Base-by-base conservation (phyloP, 2,329 filamentous ascomycete genomes). In the Paraconiothyrium brasiliense region DNA sequence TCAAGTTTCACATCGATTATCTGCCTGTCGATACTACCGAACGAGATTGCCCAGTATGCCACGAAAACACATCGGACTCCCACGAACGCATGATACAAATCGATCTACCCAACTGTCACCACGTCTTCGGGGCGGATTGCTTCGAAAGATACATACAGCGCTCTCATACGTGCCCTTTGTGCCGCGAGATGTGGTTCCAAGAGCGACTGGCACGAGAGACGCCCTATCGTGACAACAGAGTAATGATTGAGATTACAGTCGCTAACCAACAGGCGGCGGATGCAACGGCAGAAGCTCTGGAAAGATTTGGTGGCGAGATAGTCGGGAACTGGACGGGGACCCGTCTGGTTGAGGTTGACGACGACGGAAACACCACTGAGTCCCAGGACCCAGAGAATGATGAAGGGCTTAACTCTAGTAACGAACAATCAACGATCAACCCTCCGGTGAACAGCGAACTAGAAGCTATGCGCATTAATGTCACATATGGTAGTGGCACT, bases 41-140 rank as follows among this genome's bases (percentile, higher is more conserved):
- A 3, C n/a, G 39, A n/a, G 27, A 43, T 24, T 61, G 55, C 35
- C 48, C 55, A 3, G 58, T 61, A 2, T 61, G 59, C 35, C 49
- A 39, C 22, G 37, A 56, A 4, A 24, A n/a, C 24, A 7, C 41
- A 2, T 54, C 52, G 11, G 30, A 37, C 6, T 57, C 52, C 5
- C 58, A 50, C 32, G 58, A 60, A 14, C 47, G 39, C 14, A 30
- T 54, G 20, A 11, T 56, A 3, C 43, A 56, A 37, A n/a, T 56
- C 11, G 43, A 56, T 30, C 43, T 56, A n/a, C 54, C 54, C 11
- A 4, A 10, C 16, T 56, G 54, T 24, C 30, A 39, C 16, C 54
- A 56, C 20, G 27, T 56, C 20, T 56, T 47, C 14, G 54, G 54
- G 7, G 54, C 41, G 32, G 27, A 44, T 14, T 56, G 54, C 43